Conservation (phyloP, 352 stramenopile genomes). For the Phytophthora fragariaefolia region DNA sequence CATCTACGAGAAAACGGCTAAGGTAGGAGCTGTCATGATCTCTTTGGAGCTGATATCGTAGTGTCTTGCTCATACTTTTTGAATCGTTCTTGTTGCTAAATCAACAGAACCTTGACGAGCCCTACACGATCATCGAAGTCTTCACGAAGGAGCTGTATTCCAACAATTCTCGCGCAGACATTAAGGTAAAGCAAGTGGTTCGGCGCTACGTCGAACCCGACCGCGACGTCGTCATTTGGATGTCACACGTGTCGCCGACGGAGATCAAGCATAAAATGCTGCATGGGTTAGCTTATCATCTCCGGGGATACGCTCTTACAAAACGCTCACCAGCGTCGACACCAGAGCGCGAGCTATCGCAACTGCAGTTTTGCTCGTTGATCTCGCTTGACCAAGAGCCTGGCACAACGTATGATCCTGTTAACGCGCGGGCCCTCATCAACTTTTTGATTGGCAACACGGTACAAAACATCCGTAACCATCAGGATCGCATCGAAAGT, state of each 20-base stretch:
- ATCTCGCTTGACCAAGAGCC: conserved; percentile 54
- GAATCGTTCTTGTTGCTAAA: background rate
- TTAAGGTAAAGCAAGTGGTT: conserved; percentile 61
- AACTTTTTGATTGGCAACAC: conserved; percentile 53
- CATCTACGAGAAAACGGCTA: conserved; percentile 40
- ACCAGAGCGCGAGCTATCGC: conserved; percentile 36
- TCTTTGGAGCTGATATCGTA: background rate
- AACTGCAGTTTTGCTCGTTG: conserved; percentile 61
- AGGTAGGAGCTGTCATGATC: conserved; percentile 12
- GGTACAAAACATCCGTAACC: conserved; percentile 44
- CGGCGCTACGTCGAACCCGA: conserved; percentile 63
- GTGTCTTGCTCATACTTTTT: conserved; percentile 1
- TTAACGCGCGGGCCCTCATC: conserved; percentile 40
- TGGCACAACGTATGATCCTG: conserved; percentile 28
- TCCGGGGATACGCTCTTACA: conserved; percentile 66
- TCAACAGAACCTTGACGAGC: conserved; percentile 38
- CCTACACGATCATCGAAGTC: conserved; percentile 63
- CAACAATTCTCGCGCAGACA: conserved; percentile 52
- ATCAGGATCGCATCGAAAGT: conserved; percentile 55
- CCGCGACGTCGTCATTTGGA: conserved; percentile 65
- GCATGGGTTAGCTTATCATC: conserved; percentile 41
- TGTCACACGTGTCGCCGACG: conserved; percentile 54
- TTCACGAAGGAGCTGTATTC: conserved; percentile 62
- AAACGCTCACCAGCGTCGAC: conserved; percentile 42
- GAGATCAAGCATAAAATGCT: conserved; percentile 57